Conservation (phyloP, 306 rosid genomes). For the Sechiopsis laciniata region DNA sequence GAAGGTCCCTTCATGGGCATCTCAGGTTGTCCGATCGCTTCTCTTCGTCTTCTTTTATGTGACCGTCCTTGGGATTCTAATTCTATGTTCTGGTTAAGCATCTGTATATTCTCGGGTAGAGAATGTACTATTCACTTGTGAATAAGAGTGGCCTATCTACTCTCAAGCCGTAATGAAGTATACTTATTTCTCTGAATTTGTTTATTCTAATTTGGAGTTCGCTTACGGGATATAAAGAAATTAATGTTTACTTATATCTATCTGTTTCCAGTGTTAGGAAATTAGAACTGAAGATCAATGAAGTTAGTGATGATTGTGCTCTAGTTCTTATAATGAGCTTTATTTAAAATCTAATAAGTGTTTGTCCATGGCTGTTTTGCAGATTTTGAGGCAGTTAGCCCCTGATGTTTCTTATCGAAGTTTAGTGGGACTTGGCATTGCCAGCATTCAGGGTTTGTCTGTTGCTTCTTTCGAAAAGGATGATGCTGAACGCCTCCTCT, state of each 20-base stretch:
- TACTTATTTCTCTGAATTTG: neutral
- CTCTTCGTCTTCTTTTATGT: neutral
- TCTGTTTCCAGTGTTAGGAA: neutral
- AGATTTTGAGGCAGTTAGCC: slow-evolving; percentile 96
- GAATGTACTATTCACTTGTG: neutral
- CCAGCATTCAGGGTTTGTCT: slow-evolving; percentile 94
- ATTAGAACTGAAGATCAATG: neutral
- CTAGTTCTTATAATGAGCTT: slow-evolving; percentile 7
- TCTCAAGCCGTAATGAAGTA: neutral
- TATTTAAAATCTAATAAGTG: neutral
- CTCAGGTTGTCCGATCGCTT: slow-evolving; percentile 50
- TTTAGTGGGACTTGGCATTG: slow-evolving; percentile 89
- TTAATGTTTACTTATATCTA: neutral
- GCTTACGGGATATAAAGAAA: neutral
- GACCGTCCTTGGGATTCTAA: neutral
- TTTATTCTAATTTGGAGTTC: neutral
- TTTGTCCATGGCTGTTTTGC: slow-evolving; percentile 24
- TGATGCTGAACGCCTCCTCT: slow-evolving; percentile 89
- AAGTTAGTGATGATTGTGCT: neutral
- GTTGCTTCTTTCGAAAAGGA: slow-evolving; percentile 82
- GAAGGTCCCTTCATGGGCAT: slow-evolving; percentile 96
- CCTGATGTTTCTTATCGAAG: slow-evolving; percentile 84
- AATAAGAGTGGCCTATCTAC: neutral
- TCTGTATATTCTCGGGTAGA: neutral
- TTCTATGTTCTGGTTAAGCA: neutral